A percentile compares a stretch with the other conserved stretches of the same genome.
Evolutionary conservation across 1,139 yeast genomes (phyloP).

Genomic region (Scheffersomyces stambukii): DNA sequence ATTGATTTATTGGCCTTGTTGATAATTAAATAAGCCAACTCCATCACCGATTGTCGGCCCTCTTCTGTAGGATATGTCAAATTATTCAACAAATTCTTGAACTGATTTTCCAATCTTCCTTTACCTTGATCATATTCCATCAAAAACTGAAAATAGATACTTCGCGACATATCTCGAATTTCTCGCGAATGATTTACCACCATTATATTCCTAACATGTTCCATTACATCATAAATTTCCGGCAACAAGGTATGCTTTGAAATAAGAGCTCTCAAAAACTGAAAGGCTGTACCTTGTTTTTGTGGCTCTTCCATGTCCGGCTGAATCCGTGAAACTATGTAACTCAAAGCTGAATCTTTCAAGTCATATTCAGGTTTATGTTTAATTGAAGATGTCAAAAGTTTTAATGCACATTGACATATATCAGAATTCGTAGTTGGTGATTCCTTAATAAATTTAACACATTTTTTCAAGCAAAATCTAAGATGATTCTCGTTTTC

Average conservation of each 20-base stretch:
- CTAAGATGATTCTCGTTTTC: conserved; percentile 52
- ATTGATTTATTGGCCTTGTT: conserved; percentile 63
- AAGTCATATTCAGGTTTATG: conserved; percentile 62
- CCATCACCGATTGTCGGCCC: conserved; percentile 92
- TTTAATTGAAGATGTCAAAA: conserved; percentile 68
- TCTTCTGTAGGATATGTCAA: conserved; percentile 79
- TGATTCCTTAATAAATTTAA: conserved; percentile 66
- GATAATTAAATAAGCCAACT: conserved; percentile 68
- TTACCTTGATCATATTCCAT: conserved; percentile 95
- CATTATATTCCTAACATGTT: conserved; percentile 77
- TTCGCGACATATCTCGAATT: conserved; percentile 82
- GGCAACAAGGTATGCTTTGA: conserved; percentile 74
- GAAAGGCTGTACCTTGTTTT: conserved; percentile 84
- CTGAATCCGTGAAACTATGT: conserved; percentile 67
- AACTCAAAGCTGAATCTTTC: conserved; percentile 71
- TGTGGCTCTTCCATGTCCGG: conserved; percentile 92
- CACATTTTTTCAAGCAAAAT: conserved; percentile 57
- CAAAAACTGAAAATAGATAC: conserved; percentile 78
- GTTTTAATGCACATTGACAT: conserved; percentile 78
- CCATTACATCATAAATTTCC: conserved; percentile 88
- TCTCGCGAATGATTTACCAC: conserved; percentile 83
- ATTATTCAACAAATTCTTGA: conserved; percentile 78
- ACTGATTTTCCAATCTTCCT: conserved; percentile 78
- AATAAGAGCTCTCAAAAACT: conserved; percentile 72
- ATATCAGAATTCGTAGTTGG: conserved; percentile 77